Conservation (phyloP, 139 green algal species). For the Dunaliella primolecta region DNA sequence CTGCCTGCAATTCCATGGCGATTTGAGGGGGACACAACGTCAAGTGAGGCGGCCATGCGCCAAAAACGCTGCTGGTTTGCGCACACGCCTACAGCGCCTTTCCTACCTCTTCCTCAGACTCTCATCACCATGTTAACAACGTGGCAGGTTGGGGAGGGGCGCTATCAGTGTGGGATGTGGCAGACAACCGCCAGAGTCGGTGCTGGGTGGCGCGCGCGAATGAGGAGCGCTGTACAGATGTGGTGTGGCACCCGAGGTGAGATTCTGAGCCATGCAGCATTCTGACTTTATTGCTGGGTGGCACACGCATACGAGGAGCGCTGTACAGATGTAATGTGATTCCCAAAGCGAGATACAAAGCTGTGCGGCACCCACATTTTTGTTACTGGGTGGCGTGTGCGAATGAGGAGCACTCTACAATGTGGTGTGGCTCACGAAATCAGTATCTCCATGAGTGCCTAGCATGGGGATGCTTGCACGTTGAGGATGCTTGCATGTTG, state of each 20-base stretch:
- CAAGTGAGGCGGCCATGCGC: too few relatives aligned
- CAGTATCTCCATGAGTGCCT: not conserved
- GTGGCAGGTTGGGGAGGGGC: slow-evolving; percentile 74
- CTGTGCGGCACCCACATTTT: too few relatives aligned
- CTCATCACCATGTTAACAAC: too few relatives aligned
- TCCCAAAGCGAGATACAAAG: slow-evolving; percentile 50
- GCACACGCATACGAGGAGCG: slow-evolving; percentile 76
- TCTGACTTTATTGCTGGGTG: too few relatives aligned
- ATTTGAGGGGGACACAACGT: too few relatives aligned
- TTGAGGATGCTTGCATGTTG: not conserved
- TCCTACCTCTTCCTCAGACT: too few relatives aligned
- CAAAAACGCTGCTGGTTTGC: too few relatives aligned
- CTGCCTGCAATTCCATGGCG: too few relatives aligned
- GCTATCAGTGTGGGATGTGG: slow-evolving; percentile 69
- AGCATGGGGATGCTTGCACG: not conserved
- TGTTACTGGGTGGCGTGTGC: slow-evolving; percentile 49
- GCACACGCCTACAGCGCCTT: too few relatives aligned
- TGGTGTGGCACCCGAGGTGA: slow-evolving; percentile 79
- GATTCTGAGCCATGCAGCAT: too few relatives aligned
- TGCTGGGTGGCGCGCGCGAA: slow-evolving; percentile 56
- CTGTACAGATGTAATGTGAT: slow-evolving; percentile 81
- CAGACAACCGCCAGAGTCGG: slow-evolving; percentile 34
- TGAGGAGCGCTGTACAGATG: slow-evolving; percentile 75
- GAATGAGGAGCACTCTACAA: slow-evolving; percentile 78
- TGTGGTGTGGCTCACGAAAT: slow-evolving; percentile 79